These are phyloP conservation scores for Rhynchosporium agropyri DNA, from an alignment of 2,329 filamentous ascomycete genomes.

Conservation along the genomic window DNA sequence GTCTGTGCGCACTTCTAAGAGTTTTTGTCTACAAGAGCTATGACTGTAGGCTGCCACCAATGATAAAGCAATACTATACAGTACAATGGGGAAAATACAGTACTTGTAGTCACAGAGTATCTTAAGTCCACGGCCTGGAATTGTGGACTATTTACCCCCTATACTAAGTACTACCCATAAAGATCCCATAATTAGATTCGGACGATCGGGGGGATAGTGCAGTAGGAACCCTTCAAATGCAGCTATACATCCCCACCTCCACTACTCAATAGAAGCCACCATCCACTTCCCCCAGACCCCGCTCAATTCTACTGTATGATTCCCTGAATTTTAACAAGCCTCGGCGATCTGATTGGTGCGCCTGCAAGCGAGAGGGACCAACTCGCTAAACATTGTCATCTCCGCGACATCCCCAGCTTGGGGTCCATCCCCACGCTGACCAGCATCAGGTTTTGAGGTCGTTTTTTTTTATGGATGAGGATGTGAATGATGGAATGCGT, in stretches of 20 bases:
- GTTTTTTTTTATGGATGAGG: background rate
- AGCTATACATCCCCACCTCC: background rate
- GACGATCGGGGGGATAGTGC: conserved; percentile 49
- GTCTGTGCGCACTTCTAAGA: too few species aligned
- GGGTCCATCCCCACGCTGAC: background rate
- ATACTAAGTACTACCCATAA: conserved; percentile 8
- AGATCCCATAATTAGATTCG: conserved; percentile 47
- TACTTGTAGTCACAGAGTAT: too few species aligned
- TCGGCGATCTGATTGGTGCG: background rate
- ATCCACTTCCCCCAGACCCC: conserved; percentile 8
- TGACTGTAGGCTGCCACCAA: too few species aligned
- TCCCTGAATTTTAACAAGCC: background rate
- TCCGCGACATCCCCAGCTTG: conserved; percentile 9
- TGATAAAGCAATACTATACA: too few species aligned
- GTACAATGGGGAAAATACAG: too few species aligned
- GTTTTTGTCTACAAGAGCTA: too few species aligned
- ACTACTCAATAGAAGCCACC: conserved; percentile 3
- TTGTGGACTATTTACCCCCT: too few species aligned
- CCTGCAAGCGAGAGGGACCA: background rate
- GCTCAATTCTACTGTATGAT: background rate
- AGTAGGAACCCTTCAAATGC: background rate
- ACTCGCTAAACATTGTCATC: background rate
- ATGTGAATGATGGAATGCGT: conserved; percentile 4
- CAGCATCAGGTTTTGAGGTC: background rate
- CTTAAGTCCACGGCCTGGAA: too few species aligned